A percentile compares a stretch with the other conserved stretches of the same genome.
phyloP scores from a whole-genome alignment of 2,329 filamentous ascomycete genomes.

The Westerdykella sp. region DNA sequence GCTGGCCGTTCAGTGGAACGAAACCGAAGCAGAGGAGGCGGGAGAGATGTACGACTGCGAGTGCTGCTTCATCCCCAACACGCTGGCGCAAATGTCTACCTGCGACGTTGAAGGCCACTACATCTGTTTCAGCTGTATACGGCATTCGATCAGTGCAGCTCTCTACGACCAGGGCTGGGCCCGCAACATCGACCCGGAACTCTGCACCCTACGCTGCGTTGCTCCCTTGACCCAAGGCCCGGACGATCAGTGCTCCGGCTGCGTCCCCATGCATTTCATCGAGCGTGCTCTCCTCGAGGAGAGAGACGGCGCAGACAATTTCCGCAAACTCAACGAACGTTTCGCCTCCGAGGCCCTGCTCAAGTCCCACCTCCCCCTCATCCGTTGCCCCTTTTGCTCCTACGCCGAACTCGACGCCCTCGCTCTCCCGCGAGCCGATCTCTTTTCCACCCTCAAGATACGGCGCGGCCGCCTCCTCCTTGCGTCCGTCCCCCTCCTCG shows the following conservation, averaged over 20 bases:
- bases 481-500: constrained; percentile 24
- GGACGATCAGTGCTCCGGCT: constrained; percentile 58
- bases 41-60: constrained; percentile 60
- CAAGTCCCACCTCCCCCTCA: constrained; percentile 65
- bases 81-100: constrained; percentile 69
- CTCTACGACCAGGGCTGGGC: constrained; percentile 91
- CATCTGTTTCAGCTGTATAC: constrained; percentile 76
- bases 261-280: constrained; percentile 63
- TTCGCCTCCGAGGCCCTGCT: constrained; percentile 70
- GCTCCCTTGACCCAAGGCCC: constrained; percentile 56
- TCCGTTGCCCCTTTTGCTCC: constrained; percentile 82
- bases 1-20: constrained; percentile 43
- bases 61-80: constrained; percentile 66
- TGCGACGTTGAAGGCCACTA: constrained; percentile 65
- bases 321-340: constrained; percentile 71
- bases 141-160: constrained; percentile 74
- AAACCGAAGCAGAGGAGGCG: constrained; percentile 43
- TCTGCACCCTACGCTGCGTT: constrained; percentile 74
- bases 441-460: constrained; percentile 20
- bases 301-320: constrained; percentile 63
- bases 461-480: constrained; percentile 28
- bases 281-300: constrained; percentile 65
- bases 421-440: constrained; percentile 18
- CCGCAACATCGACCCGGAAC: constrained; percentile 66
- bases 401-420: constrained; percentile 77